Percentiles rank a stretch among this genome's conserved stretches.
Evolutionary conservation across 2,329 filamentous ascomycete genomes (phyloP).

Genomic region (Sclerotinia spermophila): DNA sequence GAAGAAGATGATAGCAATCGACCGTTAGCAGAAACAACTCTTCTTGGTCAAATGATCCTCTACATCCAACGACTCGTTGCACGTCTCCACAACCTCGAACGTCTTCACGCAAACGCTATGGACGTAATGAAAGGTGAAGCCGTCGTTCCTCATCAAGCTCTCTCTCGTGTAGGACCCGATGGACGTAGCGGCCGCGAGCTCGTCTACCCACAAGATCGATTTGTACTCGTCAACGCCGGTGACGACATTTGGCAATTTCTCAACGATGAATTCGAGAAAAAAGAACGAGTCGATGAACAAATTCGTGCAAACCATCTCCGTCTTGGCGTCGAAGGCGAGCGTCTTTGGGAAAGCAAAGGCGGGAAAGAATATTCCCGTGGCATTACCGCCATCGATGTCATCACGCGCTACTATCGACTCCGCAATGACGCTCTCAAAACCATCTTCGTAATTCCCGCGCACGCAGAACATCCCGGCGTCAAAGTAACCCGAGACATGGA

Average conservation of each 20-base stretch:
- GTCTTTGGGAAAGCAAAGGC: conserved; percentile 25
- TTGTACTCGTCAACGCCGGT: conserved; percentile 52
- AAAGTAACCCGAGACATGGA: conserved; percentile 46
- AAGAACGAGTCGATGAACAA: conserved; percentile 39
- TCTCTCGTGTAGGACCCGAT: conserved; percentile 51
- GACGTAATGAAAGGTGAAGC: conserved; percentile 51
- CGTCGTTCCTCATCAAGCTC: conserved; percentile 48
- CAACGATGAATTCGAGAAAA: conserved; percentile 43
- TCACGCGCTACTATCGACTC: conserved; percentile 52
- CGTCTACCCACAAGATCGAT: conserved; percentile 52
- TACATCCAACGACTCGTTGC: conserved; percentile 51
- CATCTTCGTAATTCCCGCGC: conserved; percentile 52
- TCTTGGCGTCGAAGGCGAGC: conserved; percentile 43
- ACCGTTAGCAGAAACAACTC: conserved; percentile 46
- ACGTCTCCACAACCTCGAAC: conserved; percentile 56
- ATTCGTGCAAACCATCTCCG: conserved; percentile 39
- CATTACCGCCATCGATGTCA: conserved; percentile 48
- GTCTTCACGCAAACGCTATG: conserved; percentile 48
- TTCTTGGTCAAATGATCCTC: conserved; percentile 56
- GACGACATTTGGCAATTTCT: conserved; percentile 49
- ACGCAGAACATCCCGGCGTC: conserved; percentile 45
- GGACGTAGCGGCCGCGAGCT: conserved; percentile 48
- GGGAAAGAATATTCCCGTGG: conserved; percentile 36
- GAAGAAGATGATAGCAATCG: conserved; percentile 40
- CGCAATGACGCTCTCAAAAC: conserved; percentile 42